Evolutionary conservation across 805 yeast genomes (phyloP), one percentile per base, ranked within the genome.

Genomic region (Cyberlindnera misumaiensis): DNA sequence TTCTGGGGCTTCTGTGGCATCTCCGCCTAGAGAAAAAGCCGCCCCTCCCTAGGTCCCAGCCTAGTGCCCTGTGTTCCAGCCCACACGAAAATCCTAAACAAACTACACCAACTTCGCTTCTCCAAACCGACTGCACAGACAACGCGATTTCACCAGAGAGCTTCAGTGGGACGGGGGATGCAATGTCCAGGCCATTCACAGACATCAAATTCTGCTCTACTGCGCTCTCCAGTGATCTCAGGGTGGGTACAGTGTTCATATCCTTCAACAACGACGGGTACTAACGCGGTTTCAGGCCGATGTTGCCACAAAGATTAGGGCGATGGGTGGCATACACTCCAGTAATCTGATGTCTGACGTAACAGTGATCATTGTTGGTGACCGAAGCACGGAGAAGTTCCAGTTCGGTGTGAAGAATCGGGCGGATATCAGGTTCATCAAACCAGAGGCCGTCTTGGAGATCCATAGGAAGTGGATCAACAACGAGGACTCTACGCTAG

Each of bases 271-370:
- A 11, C n/a, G 14, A 12, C 11, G 4, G 13, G 12, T 10, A 27
- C 31, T 34, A 34, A 33, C 36, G 16, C 11, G 12, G 5, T 0
- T 16, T 5, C 13, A 44, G 45, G 63, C 65, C 17, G 67, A 63
- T 12, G 50, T 79, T 20, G 64, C 70, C 3, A 53, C 59, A 9
- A 70, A 69, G 51, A 67, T 81, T 40, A 54, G 60, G 20, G 61
- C 68, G 8, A 64, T 82, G 55, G 90, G 89, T 7, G 89, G 88
- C 1, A 52, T 49, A 9, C 73, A 68, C 46, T 66, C 70, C 41
- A 67, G 67, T 30, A 80, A 80, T 49, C 58, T 82, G 46, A 75
- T 80, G 64, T 72, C 77, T 34, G 79, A 77, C 52, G 80, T 75
- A 3, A 68, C 72, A 38, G 72, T 73, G 30, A 57, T 83, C 18